Percentiles rank a stretch among this genome's conserved stretches.
Evolutionary conservation across 208 protist species (phyloP).

Genomic region (Trypanosoma cruzi): DNA sequence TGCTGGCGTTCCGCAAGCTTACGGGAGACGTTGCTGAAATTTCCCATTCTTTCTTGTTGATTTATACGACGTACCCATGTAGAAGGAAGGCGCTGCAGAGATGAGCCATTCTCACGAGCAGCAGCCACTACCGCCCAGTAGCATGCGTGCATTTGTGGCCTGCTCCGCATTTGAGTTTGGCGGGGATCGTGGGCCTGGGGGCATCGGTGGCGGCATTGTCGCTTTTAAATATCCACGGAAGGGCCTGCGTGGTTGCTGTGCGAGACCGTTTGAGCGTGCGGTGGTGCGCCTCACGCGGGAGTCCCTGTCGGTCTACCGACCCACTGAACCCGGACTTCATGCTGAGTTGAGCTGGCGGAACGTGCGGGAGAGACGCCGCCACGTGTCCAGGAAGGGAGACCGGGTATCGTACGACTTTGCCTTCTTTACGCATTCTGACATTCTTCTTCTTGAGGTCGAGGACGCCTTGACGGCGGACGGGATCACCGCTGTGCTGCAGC

Average conservation of each 20-base stretch:
- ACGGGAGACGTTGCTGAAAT: too few relatives aligned
- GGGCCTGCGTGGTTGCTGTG: background rate
- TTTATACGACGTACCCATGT: too few relatives aligned
- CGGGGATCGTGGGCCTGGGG: background rate
- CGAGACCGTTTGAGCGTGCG: conserved; percentile 12
- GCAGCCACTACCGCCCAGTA: background rate
- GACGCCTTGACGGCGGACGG: too few relatives aligned
- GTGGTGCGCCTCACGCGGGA: too few relatives aligned
- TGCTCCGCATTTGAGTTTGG: conserved; percentile 28
- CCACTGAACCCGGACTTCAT: too few relatives aligned
- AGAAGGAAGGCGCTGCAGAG: background rate
- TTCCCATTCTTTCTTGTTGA: too few relatives aligned
- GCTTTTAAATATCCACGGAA: conserved; percentile 14
- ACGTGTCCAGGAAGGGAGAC: background rate
- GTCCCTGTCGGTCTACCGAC: too few relatives aligned
- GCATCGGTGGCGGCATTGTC: background rate
- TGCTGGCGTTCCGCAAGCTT: too few relatives aligned
- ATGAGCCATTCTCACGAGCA: conserved; percentile 2
- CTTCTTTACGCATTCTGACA: too few relatives aligned
- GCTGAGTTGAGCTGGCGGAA: too few relatives aligned
- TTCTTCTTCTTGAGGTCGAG: too few relatives aligned
- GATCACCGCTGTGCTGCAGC: too few relatives aligned
- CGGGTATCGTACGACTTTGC: conserved; percentile 7
- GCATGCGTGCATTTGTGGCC: background rate
- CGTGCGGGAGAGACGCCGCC: conserved; percentile 15